Conservation (phyloP, 2,329 filamentous ascomycete species). For the Diaporthe humulicola region DNA sequence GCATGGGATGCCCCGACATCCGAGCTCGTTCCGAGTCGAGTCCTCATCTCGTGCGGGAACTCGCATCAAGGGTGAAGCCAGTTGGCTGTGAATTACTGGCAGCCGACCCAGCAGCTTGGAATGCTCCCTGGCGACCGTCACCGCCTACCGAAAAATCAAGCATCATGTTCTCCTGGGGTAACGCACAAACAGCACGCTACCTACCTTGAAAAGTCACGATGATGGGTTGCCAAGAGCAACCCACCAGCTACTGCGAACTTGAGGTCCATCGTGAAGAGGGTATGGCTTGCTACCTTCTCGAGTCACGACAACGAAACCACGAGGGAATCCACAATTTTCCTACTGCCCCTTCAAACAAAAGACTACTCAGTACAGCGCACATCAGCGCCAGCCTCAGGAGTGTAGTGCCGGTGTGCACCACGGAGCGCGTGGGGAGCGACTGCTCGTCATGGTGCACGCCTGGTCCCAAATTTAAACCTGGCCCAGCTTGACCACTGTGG, state of each 20-base stretch:
- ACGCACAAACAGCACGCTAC: not conserved
- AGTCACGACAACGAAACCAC: not conserved
- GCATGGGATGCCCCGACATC: constrained; percentile 18
- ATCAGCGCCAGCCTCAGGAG: not conserved
- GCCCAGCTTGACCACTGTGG: constrained; percentile 13
- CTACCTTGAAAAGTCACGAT: not conserved
- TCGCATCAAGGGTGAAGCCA: constrained; percentile 9
- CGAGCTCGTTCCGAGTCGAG: constrained; percentile 17
- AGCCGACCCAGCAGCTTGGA: constrained; percentile 3
- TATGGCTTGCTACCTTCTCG: not conserved
- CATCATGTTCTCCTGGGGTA: not conserved
- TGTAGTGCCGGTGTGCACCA: not conserved
- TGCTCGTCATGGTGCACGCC: not conserved
- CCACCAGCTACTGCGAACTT: not conserved
- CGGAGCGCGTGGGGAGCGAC: not conserved
- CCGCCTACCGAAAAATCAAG: not conserved
- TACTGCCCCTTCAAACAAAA: not conserved
- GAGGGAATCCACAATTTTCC: constrained; percentile 1
- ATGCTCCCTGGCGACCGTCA: not conserved
- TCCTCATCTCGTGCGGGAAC: constrained; percentile 1
- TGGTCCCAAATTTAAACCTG: constrained; percentile 5
- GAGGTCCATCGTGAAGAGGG: not conserved
- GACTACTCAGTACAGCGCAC: not conserved
- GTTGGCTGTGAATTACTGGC: not conserved
- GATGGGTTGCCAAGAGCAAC: constrained; percentile 1